Percentiles rank a stretch among this genome's conserved stretches.
Conservation (phyloP, 257 asterid species). For the Osmanthus fragrans region DNA sequence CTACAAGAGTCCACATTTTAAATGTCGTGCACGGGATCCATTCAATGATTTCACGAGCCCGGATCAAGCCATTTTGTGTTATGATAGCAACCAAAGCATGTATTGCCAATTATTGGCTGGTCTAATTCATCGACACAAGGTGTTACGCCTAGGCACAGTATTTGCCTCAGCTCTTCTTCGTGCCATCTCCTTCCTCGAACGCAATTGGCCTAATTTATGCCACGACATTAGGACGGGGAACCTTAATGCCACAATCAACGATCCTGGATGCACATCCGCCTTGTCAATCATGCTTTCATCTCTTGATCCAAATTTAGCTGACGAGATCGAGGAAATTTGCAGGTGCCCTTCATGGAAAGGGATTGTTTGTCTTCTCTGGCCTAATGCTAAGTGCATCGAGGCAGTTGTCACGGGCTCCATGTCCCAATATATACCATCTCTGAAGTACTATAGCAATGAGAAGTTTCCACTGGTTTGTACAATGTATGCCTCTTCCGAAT, state of each 20-base stretch:
- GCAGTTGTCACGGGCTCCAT: slow-evolving; percentile 84
- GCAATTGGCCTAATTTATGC: slow-evolving; percentile 61
- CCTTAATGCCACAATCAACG: slow-evolving; percentile 45
- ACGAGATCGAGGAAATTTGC: slow-evolving; percentile 62
- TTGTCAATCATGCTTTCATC: slow-evolving; percentile 33
- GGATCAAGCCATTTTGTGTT: slow-evolving; percentile 61
- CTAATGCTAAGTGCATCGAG: slow-evolving; percentile 70
- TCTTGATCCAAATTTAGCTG: slow-evolving; percentile 52
- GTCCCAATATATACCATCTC: slow-evolving; percentile 73
- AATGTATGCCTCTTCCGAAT: slow-evolving; percentile 77
- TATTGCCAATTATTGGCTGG: slow-evolving; percentile 80
- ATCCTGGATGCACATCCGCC: slow-evolving; percentile 46
- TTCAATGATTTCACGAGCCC: slow-evolving; percentile 77
- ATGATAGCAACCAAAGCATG: slow-evolving; percentile 77
- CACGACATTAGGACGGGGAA: slow-evolving; percentile 54
- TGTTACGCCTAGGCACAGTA: slow-evolving; percentile 81
- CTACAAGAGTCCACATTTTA: slow-evolving; percentile 70
- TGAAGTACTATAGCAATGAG: slow-evolving; percentile 58
- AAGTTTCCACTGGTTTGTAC: slow-evolving; percentile 63
- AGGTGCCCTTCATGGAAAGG: slow-evolving; percentile 65
- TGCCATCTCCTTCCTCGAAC: slow-evolving; percentile 70
- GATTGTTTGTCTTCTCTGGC: slow-evolving; percentile 66
- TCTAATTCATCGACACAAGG: slow-evolving; percentile 64
- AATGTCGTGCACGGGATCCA: slow-evolving; percentile 53
- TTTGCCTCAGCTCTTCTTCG: slow-evolving; percentile 84